Evolutionary conservation across 176 grass and related monocot species (phyloP).

Genomic region (Oryza australiensis): DNA sequence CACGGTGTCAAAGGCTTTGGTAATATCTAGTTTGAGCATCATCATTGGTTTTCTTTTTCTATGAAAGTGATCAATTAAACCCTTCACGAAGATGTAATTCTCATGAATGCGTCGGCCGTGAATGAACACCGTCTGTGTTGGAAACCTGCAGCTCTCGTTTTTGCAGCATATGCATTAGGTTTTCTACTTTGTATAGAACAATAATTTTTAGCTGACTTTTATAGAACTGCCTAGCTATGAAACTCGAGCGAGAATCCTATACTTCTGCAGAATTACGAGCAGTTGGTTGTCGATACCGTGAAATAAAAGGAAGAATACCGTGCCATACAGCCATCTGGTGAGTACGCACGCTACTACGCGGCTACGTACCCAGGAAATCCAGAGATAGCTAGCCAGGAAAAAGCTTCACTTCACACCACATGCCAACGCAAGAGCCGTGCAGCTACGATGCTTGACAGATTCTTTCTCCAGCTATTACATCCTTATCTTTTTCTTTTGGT

Average conservation of each 20-base stretch:
- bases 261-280: background rate
- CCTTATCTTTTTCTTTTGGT: conserved; percentile 29
- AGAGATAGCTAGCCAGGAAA: background rate
- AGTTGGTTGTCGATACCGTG: background rate
- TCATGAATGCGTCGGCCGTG: too few species aligned
- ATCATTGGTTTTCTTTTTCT: too few species aligned
- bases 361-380: background rate
- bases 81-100: too few species aligned
- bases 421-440: background rate
- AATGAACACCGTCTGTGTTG: too few species aligned
- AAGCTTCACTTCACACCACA: conserved; percentile 24
- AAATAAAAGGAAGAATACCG: background rate
- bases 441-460: background rate
- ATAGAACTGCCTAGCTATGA: background rate
- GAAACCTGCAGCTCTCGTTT: too few species aligned
- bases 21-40: too few species aligned
- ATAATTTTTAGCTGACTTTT: background rate
- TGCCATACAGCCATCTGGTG: background rate
- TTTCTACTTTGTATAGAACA: too few species aligned
- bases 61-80: too few species aligned
- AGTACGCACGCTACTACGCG: background rate
- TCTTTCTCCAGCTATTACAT: conserved; percentile 22
- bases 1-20: too few species aligned
- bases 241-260: background rate
- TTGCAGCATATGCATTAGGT: too few species aligned